Evolutionary conservation across 768 basidiomycete species (phyloP).

Genomic region (Mycena alexandri): DNA sequence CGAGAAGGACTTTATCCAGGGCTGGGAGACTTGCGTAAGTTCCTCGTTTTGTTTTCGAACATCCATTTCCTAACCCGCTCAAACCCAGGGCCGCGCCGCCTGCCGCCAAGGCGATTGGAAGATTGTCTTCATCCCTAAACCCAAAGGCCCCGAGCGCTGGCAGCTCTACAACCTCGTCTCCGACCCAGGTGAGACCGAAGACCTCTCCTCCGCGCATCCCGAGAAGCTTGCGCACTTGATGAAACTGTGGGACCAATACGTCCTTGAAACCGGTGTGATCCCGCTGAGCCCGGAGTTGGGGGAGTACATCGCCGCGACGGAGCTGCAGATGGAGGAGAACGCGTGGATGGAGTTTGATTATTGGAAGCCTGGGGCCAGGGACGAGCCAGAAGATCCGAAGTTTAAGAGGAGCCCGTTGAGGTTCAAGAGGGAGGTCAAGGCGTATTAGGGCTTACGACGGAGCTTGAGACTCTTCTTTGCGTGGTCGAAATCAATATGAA

Average conservation of each 20-base stretch:
- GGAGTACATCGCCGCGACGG: slow-evolving; percentile 16
- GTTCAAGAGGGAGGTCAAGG: slow-evolving; percentile 10
- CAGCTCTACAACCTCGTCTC: slow-evolving; percentile 21
- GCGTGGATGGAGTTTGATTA: slow-evolving; percentile 29
- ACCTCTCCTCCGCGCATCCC: slow-evolving; percentile 1
- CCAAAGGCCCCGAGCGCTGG: slow-evolving; percentile 22
- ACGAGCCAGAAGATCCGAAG: slow-evolving; percentile 16
- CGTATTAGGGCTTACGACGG: background rate
- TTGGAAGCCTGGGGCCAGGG: slow-evolving; percentile 23
- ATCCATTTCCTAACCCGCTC: background rate
- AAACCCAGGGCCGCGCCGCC: slow-evolving; percentile 16
- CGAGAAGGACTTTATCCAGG: slow-evolving; percentile 28
- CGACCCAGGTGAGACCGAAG: slow-evolving; percentile 18
- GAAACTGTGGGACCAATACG: slow-evolving; percentile 24
- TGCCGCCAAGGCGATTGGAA: slow-evolving; percentile 26
- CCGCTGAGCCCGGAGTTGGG: slow-evolving; percentile 22
- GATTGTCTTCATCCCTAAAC: slow-evolving; percentile 23
- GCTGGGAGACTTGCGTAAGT: slow-evolving; percentile 22
- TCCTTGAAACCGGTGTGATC: slow-evolving; percentile 19
- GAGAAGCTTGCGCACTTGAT: slow-evolving; percentile 10
- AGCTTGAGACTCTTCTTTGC: too few relatives aligned
- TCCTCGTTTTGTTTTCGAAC: background rate
- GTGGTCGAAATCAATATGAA: too few relatives aligned
- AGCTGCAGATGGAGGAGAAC: slow-evolving; percentile 27
- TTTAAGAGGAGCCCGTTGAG: slow-evolving; percentile 16